Conservation (phyloP, 2,329 filamentous ascomycete genomes). For the Claviceps purpurea region DNA sequence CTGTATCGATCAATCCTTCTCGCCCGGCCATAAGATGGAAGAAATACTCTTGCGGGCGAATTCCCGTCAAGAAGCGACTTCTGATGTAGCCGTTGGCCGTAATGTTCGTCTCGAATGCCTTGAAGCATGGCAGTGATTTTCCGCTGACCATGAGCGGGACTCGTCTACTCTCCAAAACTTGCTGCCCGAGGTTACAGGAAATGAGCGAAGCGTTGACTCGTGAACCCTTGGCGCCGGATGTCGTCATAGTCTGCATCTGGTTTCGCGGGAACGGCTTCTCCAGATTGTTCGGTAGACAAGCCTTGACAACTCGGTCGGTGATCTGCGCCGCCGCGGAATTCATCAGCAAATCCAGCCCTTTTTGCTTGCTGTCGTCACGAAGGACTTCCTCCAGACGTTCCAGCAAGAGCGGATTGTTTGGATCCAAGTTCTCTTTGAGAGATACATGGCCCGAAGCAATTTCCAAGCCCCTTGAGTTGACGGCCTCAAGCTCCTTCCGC, state of each 20-base stretch:
- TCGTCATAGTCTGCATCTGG: constrained; percentile 98
- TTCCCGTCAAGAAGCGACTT: constrained; percentile 93
- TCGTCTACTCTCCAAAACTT: constrained; percentile 86
- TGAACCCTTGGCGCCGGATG: constrained; percentile 86
- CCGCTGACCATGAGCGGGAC: constrained; percentile 97
- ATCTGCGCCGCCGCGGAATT: constrained; percentile 57
- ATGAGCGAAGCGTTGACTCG: constrained; percentile 94
- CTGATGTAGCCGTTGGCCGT: constrained; percentile 88
- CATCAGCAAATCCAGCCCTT: constrained; percentile 76
- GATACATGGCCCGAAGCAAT: constrained; percentile 84
- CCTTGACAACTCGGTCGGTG: constrained; percentile 63
- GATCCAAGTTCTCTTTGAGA: constrained; percentile 50
- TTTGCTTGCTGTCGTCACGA: constrained; percentile 82
- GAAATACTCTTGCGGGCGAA: constrained; percentile 94
- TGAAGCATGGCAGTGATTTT: constrained; percentile 90
- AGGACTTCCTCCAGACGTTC: constrained; percentile 77
- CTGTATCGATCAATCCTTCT: constrained; percentile 96
- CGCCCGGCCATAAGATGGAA: constrained; percentile 99
- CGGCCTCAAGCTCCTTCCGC: constrained; percentile 52
- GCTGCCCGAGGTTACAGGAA: constrained; percentile 93
- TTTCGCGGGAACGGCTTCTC: constrained; percentile 91
- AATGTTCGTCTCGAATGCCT: constrained; percentile 77
- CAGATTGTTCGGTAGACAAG: constrained; percentile 69
- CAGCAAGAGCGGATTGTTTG: constrained; percentile 57
- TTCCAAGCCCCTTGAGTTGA: constrained; percentile 57